Percentiles rank a stretch among this genome's conserved stretches.
These are phyloP conservation scores for Apiotrichum porosum DNA, from an alignment of 1,284 basidiomycete species.

Conservation along the genomic window DNA sequence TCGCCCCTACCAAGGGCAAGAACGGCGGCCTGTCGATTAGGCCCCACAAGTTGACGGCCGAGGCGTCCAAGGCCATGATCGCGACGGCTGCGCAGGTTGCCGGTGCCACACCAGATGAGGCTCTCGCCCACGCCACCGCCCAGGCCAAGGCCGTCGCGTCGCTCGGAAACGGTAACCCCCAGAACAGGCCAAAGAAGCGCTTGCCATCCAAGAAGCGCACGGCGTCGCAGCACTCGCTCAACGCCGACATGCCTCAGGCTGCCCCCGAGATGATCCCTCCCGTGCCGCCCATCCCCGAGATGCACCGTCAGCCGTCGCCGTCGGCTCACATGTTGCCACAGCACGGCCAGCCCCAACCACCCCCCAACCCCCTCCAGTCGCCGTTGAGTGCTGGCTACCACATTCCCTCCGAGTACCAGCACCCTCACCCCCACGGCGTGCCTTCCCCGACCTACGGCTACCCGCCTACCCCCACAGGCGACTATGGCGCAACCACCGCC, in stretches of 20 bases:
- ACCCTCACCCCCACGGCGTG: slow-evolving; percentile 16
- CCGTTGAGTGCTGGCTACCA: slow-evolving; percentile 34
- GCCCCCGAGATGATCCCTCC: slow-evolving; percentile 32
- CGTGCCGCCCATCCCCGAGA: slow-evolving; percentile 38
- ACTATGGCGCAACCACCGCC: slow-evolving; percentile 4
- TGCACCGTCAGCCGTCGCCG: slow-evolving; percentile 31
- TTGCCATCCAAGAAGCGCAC: slow-evolving; percentile 38
- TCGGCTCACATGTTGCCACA: slow-evolving; percentile 15
- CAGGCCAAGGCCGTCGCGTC: slow-evolving; percentile 25
- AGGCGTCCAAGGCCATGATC: slow-evolving; percentile 40
- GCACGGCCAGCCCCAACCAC: slow-evolving; percentile 11
- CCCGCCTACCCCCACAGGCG: slow-evolving; percentile 16
- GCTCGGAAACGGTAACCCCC: slow-evolving; percentile 34
- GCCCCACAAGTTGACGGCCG: slow-evolving; percentile 45
- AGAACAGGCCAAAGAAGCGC: slow-evolving; percentile 15
- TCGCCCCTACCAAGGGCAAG: slow-evolving; percentile 41
- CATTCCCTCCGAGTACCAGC: slow-evolving; percentile 32
- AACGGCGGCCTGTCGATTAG: slow-evolving; percentile 46
- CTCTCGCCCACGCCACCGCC: slow-evolving; percentile 10
- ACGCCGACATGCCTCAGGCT: slow-evolving; percentile 2
- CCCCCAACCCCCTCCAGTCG: slow-evolving; percentile 22
- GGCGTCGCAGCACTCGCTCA: slow-evolving; percentile 19
- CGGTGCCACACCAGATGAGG: slow-evolving; percentile 15
- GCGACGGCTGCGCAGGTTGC: slow-evolving; percentile 33
- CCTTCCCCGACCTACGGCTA: slow-evolving; percentile 16